Conservation (phyloP, 371 early-diverging fungal genomes). For the Thermomucor indicae-seudaticae region DNA sequence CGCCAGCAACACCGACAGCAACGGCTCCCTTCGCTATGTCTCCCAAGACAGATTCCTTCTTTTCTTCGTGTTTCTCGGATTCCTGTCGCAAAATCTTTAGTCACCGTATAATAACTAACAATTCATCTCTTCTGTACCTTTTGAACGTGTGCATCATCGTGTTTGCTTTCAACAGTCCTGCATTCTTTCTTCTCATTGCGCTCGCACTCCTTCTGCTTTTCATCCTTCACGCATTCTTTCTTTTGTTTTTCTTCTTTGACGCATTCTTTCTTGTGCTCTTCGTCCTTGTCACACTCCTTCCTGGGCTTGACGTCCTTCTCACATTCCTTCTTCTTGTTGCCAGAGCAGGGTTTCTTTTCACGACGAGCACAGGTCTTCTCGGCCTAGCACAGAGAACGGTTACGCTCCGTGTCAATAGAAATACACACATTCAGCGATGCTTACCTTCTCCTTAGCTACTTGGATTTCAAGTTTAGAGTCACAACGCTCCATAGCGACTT, state of each 20-base stretch:
- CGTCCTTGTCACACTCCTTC: too few relatives aligned
- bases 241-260: not conserved
- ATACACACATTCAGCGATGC: not conserved
- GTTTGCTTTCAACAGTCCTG: too few relatives aligned
- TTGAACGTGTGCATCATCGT: too few relatives aligned
- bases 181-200: too few relatives aligned
- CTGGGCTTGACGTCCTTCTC: too few relatives aligned
- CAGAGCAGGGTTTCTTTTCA: not conserved
- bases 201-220: too few relatives aligned
- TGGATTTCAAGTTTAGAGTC: not conserved
- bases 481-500: not conserved
- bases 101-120: too few relatives aligned
- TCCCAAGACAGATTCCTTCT: slow-evolving; percentile 2
- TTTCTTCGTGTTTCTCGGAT: not conserved
- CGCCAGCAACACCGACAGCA: slow-evolving; percentile 6
- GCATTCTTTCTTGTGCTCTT: not conserved
- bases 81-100: too few relatives aligned
- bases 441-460: not conserved
- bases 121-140: too few relatives aligned
- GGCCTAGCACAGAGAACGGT: too few relatives aligned
- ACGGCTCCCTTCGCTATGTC: slow-evolving; percentile 3
- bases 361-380: not conserved
- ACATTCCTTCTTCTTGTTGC: not conserved
- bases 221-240: not conserved
- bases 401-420: too few relatives aligned